Base-by-base conservation (phyloP, 257 asterid species). In the Petunia secreta region DNA sequence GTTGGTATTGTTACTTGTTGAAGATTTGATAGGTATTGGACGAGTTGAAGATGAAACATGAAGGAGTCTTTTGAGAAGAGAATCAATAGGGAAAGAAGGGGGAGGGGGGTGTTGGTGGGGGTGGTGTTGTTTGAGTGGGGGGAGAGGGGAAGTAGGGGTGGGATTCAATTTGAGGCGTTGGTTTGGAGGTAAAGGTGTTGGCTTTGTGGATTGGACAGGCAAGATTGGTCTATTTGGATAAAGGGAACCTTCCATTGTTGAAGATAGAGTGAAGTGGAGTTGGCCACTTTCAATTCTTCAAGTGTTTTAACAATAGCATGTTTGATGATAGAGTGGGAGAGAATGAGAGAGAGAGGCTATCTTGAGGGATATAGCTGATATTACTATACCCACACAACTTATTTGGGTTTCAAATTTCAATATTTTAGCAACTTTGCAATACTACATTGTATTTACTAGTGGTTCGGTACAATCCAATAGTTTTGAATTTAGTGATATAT, bases 21-120 rank as follows among this genome's bases (percentile, higher is more conserved):
- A 86, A 14, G 92, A 80, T 63, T 86, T 87, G 0, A 83, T 79
- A 6, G 89, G 90, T 6, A 84, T 75, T 46, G 75, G 74, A 36
- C 54, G 60, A 38, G 69, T 75, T 40, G 84, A 40, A 25, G 82
- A 83, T 37, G 98, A 91, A 40, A 91, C 83, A 81, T 89, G 95
- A 37, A 91, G 91, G 48, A 95, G 97, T 83, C 91, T 92, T 80
- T 89, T 92, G 15, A 95, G 90, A 79, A 95, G 96, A 14, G 99
- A 90, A 83, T 95, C 97, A 36, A 95, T 86, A 46, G 92, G 97
- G 50, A 92, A 90, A 6, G 92, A 38, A 4, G 82, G 25, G 37
- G 93, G 75, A 4, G 81, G 84, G 1, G 80, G 85, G 8, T 85
- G 87, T 5, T 88, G 87, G 73, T 80, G 88, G 25, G 25, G 25